Evolutionary conservation across 2,329 filamentous ascomycete species (phyloP).

Genomic region (Hymenoscyphus infarciens): DNA sequence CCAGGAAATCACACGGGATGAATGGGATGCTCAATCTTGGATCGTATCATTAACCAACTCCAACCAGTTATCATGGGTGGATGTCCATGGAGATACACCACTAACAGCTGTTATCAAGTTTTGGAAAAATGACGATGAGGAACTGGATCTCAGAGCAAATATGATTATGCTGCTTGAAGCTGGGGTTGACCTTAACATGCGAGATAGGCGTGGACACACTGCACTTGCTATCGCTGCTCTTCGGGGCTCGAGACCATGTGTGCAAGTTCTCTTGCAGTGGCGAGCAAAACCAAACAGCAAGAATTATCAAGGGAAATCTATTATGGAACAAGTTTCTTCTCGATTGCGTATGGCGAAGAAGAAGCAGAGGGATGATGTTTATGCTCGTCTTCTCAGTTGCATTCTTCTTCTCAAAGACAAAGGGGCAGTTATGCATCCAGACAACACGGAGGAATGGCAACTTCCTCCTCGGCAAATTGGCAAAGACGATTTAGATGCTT

Average conservation of each 20-base stretch:
- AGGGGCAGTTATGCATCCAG: not conserved
- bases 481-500: not conserved
- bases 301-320: slow-evolving; percentile 2
- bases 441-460: not conserved
- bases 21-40: not conserved
- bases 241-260: not conserved
- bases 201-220: slow-evolving; percentile 3
- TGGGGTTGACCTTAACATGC: not conserved
- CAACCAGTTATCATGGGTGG: not conserved
- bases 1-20: not conserved
- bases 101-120: not conserved
- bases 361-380: not conserved
- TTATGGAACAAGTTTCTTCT: not conserved
- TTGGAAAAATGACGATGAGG: not conserved
- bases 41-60: not conserved
- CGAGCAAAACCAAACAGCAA: not conserved
- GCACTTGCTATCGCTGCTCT: not conserved
- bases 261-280: not conserved
- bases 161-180: not conserved
- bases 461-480: not conserved
- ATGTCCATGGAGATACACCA: slow-evolving; percentile 5
- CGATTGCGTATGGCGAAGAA: not conserved
- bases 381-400: not conserved
- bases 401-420: not conserved
- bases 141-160: not conserved